Percentiles rank a stretch among this genome's conserved stretches.
Evolutionary conservation across 169 alveolate genomes (phyloP).

Genomic region (Theileria parva): DNA sequence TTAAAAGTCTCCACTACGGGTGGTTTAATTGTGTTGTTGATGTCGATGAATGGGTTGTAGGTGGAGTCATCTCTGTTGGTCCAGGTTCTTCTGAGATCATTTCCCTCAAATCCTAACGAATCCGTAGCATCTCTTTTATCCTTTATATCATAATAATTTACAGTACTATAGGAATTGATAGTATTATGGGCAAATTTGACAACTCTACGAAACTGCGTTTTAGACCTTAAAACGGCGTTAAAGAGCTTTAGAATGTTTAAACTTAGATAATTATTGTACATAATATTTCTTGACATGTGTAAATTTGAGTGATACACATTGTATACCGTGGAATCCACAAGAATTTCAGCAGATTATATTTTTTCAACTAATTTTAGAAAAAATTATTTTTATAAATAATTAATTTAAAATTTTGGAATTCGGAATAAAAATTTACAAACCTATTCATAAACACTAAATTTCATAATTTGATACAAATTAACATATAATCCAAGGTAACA

Average conservation of each 20-base stretch:
- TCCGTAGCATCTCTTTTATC: conserved; percentile 25
- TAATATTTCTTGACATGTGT: not conserved
- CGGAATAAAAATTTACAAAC: no score
- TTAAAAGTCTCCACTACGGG: conserved; percentile 6
- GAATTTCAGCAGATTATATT: no score
- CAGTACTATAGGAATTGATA: not conserved
- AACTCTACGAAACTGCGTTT: not conserved
- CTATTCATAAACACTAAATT: no score
- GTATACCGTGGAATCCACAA: no score
- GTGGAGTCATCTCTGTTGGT: conserved; percentile 39
- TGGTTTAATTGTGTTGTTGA: not conserved
- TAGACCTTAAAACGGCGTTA: not conserved
- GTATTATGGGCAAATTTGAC: not conserved
- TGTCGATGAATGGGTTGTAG: conserved; percentile 14
- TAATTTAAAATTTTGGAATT: no score
- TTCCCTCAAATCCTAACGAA: conserved; percentile 33
- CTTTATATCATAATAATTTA: conserved; percentile 35
- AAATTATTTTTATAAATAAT: no score
- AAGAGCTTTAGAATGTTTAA: not conserved
- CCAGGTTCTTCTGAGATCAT: conserved; percentile 36
- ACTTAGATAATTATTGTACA: not conserved
- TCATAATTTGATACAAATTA: no score
- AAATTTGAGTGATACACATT: not conserved
- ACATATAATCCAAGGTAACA: no score
- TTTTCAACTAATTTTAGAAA: no score